A percentile compares a stretch with the other conserved stretches of the same genome.
Conservation (phyloP, 2,329 filamentous ascomycete genomes). For the Hypoxylon sp. region DNA sequence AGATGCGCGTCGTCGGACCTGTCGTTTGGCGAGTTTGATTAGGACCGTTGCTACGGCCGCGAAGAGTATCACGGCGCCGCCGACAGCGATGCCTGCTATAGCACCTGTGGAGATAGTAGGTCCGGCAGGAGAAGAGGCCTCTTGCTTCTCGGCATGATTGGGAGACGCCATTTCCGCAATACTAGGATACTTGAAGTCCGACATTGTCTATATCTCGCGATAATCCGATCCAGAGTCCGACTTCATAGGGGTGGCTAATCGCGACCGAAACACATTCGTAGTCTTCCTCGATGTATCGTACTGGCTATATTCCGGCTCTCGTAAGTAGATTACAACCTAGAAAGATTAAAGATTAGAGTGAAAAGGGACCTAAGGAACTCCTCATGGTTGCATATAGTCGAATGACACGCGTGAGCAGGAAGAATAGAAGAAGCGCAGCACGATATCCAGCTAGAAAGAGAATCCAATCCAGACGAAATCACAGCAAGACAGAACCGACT, state of each 20-base stretch:
- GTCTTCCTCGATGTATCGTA: not conserved
- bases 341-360: not conserved
- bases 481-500: slow-evolving; percentile 20
- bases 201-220: slow-evolving; percentile 11
- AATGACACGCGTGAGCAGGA: not conserved
- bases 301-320: not conserved
- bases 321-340: not conserved
- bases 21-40: slow-evolving; percentile 57
- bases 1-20: slow-evolving; percentile 44
- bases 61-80: slow-evolving; percentile 64
- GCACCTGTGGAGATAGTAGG: slow-evolving; percentile 52
- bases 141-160: slow-evolving; percentile 20
- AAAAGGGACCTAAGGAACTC: not conserved
- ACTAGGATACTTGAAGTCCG: not conserved
- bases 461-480: not conserved
- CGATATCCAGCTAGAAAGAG: not conserved
- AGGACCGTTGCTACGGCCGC: slow-evolving; percentile 61
- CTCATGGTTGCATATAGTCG: not conserved
- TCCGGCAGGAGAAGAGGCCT: not conserved
- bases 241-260: not conserved
- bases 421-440: slow-evolving; percentile 7
- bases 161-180: slow-evolving; percentile 3
- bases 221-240: not conserved
- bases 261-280: slow-evolving; percentile 12
- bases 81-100: slow-evolving; percentile 63